These are phyloP conservation scores for Antitrichia curtipendula DNA, from an alignment of 225 moss, liverwort and hornwort genomes.

Conservation along the genomic window DNA sequence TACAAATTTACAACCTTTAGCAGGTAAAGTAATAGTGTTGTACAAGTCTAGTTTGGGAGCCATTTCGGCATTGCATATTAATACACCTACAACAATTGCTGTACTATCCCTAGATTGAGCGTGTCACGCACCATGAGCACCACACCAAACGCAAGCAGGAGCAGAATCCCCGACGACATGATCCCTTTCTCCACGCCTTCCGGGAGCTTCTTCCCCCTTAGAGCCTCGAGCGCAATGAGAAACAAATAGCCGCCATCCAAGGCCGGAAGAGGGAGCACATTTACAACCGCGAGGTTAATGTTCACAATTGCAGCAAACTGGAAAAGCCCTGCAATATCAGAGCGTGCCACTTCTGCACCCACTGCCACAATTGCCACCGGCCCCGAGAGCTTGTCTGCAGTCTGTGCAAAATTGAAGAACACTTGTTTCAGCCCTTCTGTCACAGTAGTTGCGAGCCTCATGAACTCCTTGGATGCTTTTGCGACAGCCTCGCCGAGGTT, in stretches of 20 bases:
- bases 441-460: slow-evolving; percentile 39
- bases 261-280: slow-evolving; percentile 81
- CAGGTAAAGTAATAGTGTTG: background rate
- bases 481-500: slow-evolving; percentile 40
- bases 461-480: slow-evolving; percentile 47
- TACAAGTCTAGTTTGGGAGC: slow-evolving; percentile 1
- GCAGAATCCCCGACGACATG: slow-evolving; percentile 87
- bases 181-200: slow-evolving; percentile 83
- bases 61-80: background rate
- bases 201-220: slow-evolving; percentile 87
- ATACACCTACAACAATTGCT: slow-evolving; percentile 72
- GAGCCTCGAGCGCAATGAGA: slow-evolving; percentile 63
- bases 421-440: slow-evolving; percentile 69
- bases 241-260: slow-evolving; percentile 86
- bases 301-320: slow-evolving; percentile 96
- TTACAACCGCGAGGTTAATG: slow-evolving; percentile 86
- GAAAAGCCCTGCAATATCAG: slow-evolving; percentile 70
- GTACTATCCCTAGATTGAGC: slow-evolving; percentile 76
- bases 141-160: slow-evolving; percentile 68
- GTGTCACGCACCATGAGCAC: slow-evolving; percentile 96
- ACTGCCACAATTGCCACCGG: slow-evolving; percentile 94
- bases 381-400: slow-evolving; percentile 79
- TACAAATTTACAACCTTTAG: slow-evolving; percentile 17
- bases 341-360: slow-evolving; percentile 83
- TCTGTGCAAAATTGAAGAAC: slow-evolving; percentile 81